Evolutionary conservation across 371 early-diverging fungal species (phyloP).

Genomic region (Choanephora cucurbitarum): DNA sequence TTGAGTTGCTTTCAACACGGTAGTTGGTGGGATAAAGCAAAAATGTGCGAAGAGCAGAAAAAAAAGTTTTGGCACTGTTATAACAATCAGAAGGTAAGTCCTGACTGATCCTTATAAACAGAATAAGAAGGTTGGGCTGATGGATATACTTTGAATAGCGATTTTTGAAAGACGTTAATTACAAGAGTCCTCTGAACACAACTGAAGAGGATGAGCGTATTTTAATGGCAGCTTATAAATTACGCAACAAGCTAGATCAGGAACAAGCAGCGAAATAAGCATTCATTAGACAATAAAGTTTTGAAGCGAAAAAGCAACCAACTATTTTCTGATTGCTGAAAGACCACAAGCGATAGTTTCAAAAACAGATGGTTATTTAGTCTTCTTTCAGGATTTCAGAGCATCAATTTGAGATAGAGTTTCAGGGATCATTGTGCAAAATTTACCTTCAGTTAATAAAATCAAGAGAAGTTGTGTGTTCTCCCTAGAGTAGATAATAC

Average conservation of each 20-base stretch:
- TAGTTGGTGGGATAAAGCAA: constrained; percentile 66
- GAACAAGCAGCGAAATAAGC: background rate
- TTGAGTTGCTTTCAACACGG: constrained; percentile 57
- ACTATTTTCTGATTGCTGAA: no score
- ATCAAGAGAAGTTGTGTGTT: no score
- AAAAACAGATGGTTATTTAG: no score
- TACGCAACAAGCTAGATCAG: constrained; percentile 21
- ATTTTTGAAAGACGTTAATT: constrained; percentile 45
- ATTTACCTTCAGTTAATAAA: no score
- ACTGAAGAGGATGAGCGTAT: constrained; percentile 34
- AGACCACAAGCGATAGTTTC: no score
- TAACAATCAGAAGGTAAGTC: constrained; percentile 49
- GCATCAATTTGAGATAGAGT: no score
- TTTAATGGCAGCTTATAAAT: constrained; percentile 19
- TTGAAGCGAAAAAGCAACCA: constrained; percentile 4
- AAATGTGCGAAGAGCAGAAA: constrained; percentile 63
- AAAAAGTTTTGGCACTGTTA: constrained; percentile 57
- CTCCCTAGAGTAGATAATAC: no score
- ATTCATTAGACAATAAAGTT: no score
- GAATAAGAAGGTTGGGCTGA: background rate
- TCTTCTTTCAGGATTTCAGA: no score
- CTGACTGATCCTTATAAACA: background rate
- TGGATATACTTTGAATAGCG: constrained; percentile 17
- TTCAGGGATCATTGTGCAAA: no score
- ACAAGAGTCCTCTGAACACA: constrained; percentile 42